A percentile compares a stretch with the other conserved stretches of the same genome.
These are phyloP conservation scores for Ustilago esculenta DNA, from an alignment of 1,284 basidiomycete species.

Conservation along the genomic window DNA sequence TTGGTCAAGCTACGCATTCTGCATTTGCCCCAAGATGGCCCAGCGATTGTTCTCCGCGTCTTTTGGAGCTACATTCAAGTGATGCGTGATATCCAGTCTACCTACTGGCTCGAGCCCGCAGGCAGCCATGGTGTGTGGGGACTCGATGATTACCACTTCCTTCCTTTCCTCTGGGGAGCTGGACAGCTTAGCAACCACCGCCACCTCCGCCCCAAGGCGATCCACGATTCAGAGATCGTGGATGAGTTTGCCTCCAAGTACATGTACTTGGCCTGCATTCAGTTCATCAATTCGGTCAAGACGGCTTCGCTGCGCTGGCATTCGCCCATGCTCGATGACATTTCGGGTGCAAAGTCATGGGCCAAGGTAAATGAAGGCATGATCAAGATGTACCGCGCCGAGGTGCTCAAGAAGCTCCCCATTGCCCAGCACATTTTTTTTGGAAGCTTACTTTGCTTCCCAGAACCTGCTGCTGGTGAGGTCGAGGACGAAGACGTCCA, in stretches of 20 bases:
- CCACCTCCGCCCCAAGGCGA: conserved; percentile 88
- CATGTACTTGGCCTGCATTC: conserved; percentile 97
- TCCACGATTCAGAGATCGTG: conserved; percentile 90
- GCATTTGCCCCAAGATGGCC: conserved; percentile 75
- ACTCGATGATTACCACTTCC: conserved; percentile 95
- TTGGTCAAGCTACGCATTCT: conserved; percentile 78
- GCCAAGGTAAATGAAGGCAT: conserved; percentile 97
- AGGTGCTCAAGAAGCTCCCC: conserved; percentile 93
- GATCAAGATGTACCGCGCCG: conserved; percentile 97
- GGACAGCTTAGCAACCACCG: conserved; percentile 86
- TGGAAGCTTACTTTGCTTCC: conserved; percentile 82
- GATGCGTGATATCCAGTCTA: conserved; percentile 89
- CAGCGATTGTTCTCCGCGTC: conserved; percentile 81
- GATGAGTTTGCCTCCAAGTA: conserved; percentile 91
- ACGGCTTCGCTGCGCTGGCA: conserved; percentile 96
- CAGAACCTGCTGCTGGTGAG: conserved; percentile 68
- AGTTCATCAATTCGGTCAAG: conserved; percentile 94
- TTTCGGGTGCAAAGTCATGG: conserved; percentile 96
- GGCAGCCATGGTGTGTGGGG: conserved; percentile 99
- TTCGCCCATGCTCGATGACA: conserved; percentile 98
- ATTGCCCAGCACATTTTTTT: conserved; percentile 97
- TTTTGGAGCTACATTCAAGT: conserved; percentile 78
- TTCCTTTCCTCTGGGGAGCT: conserved; percentile 90
- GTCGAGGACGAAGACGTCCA: conserved; percentile 68
- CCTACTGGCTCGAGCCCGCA: conserved; percentile 97